Evolutionary conservation across 1,284 basidiomycete species (phyloP).

Genomic region (Afroboletus lepidellus): DNA sequence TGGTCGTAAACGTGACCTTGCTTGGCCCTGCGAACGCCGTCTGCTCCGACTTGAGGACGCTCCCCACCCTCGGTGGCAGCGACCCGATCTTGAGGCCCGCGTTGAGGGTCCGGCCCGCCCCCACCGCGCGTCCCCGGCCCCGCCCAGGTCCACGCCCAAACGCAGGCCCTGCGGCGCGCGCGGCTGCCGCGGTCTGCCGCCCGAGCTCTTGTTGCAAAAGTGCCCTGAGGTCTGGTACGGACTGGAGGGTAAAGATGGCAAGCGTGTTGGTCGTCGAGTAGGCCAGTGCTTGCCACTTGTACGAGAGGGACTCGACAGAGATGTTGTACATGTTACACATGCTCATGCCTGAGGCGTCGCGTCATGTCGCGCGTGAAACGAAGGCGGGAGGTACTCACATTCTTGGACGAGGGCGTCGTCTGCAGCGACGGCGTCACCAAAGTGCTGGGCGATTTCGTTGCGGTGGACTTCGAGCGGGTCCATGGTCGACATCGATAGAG

Average conservation of each 20-base stretch:
- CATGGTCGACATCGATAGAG: neutral
- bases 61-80: slow-evolving; percentile 5
- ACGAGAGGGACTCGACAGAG: slow-evolving; percentile 56
- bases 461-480: slow-evolving; percentile 12
- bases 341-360: slow-evolving; percentile 46
- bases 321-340: slow-evolving; percentile 67
- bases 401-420: slow-evolving; percentile 41
- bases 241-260: slow-evolving; percentile 49
- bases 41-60: slow-evolving; percentile 23
- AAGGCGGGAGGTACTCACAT: slow-evolving; percentile 39
- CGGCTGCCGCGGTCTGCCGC: slow-evolving; percentile 32
- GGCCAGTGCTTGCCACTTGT: slow-evolving; percentile 65
- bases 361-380: slow-evolving; percentile 4
- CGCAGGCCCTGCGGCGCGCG: slow-evolving; percentile 3
- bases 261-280: slow-evolving; percentile 41
- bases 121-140: slow-evolving; percentile 2
- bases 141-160: neutral
- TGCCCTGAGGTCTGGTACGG: slow-evolving; percentile 52
- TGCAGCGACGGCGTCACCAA: slow-evolving; percentile 36
- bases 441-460: slow-evolving; percentile 31
- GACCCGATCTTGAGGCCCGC: slow-evolving; percentile 22
- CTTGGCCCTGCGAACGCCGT: slow-evolving; percentile 36
- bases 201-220: slow-evolving; percentile 51
- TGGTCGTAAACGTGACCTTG: slow-evolving; percentile 46
- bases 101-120: slow-evolving; percentile 2